Evolutionary conservation across 2,329 filamentous ascomycete genomes (phyloP).

Genomic region (Calonectria pseudoreteaudii): DNA sequence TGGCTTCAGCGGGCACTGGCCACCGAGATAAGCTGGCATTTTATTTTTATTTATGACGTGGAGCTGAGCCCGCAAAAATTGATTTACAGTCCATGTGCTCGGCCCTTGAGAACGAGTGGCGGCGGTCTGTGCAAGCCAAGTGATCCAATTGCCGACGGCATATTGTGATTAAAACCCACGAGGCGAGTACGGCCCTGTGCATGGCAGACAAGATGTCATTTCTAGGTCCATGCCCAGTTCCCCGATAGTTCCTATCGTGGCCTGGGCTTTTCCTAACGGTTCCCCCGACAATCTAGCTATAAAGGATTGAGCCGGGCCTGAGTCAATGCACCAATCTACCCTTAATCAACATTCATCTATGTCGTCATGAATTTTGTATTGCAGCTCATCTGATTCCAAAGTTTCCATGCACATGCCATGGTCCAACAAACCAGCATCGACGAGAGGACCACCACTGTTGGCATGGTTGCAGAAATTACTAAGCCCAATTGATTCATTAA

Average conservation of each 20-base stretch:
- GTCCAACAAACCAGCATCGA: background rate
- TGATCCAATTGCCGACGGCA: background rate
- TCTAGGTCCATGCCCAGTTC: background rate
- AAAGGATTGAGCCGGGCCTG: background rate
- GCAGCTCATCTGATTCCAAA: background rate
- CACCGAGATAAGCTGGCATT: background rate
- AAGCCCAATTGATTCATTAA: too few relatives aligned
- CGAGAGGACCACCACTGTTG: background rate
- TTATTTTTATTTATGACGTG: background rate
- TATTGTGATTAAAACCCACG: background rate
- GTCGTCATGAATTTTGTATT: background rate
- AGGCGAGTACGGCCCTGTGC: background rate
- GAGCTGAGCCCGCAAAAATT: background rate
- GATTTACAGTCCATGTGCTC: background rate
- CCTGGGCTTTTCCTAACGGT: background rate
- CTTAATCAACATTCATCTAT: slow-evolving; percentile 3
- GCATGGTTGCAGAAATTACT: too few relatives aligned
- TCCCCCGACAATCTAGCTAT: background rate
- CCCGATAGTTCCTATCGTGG: background rate
- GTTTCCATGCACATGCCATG: background rate
- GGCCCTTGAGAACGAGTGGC: background rate
- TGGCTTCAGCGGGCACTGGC: background rate
- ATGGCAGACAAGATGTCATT: background rate
- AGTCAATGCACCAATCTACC: background rate
- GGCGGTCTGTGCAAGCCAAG: background rate